phyloP scores from a whole-genome alignment of 2,329 filamentous ascomycete species.

The Capronia epimyces region DNA sequence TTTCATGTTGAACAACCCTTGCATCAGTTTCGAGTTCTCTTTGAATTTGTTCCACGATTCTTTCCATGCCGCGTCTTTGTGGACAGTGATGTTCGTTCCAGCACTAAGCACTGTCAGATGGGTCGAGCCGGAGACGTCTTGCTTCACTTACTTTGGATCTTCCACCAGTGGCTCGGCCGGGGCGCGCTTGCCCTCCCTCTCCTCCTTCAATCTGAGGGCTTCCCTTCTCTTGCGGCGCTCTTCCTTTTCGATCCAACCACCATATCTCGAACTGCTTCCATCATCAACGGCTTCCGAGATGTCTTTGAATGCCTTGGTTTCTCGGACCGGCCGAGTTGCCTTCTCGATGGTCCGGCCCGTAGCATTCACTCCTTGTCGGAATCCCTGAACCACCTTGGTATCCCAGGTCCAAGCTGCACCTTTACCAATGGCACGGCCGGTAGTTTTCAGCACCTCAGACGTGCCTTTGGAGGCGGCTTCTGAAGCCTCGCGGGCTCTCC shows the following conservation, averaged over 20 bases:
- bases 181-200: slow-evolving; percentile 43
- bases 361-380: slow-evolving; percentile 76
- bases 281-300: slow-evolving; percentile 97
- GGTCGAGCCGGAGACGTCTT: background rate
- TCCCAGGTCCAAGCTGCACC: slow-evolving; percentile 97
- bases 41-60: slow-evolving; percentile 97
- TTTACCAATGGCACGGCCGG: slow-evolving; percentile 80
- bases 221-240: slow-evolving; percentile 79
- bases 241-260: slow-evolving; percentile 94
- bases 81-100: slow-evolving; percentile 86
- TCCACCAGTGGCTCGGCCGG: slow-evolving; percentile 64
- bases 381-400: slow-evolving; percentile 83
- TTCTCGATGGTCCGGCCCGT: slow-evolving; percentile 87
- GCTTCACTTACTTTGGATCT: slow-evolving; percentile 70
- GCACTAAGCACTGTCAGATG: slow-evolving; percentile 54
- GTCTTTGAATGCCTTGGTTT: slow-evolving; percentile 87
- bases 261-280: slow-evolving; percentile 90
- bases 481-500: slow-evolving; percentile 78
- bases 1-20: slow-evolving; percentile 80
- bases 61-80: slow-evolving; percentile 97
- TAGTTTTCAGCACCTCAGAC: slow-evolving; percentile 74
- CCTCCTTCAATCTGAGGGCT: slow-evolving; percentile 59
- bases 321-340: slow-evolving; percentile 85
- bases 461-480: slow-evolving; percentile 80
- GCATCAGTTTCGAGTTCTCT: slow-evolving; percentile 81